Evolutionary conservation across 805 yeast species (phyloP).

Genomic region (Brettanomyces bruxellensis): DNA sequence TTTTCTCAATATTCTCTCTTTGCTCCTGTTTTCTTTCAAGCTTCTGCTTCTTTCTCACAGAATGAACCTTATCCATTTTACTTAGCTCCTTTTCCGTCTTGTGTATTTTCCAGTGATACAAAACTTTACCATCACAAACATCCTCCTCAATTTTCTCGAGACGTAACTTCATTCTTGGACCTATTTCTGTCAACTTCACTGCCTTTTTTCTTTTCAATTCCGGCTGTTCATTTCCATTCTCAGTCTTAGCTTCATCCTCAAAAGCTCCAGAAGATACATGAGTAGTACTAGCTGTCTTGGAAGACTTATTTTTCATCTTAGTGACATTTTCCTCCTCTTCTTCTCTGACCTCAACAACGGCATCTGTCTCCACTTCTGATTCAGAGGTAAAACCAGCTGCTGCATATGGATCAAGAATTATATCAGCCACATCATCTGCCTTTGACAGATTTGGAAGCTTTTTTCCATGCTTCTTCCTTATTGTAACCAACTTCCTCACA

Average conservation of each 20-base stretch:
- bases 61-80: constrained; percentile 60
- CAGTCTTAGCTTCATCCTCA: constrained; percentile 9
- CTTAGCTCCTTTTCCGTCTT: constrained; percentile 56
- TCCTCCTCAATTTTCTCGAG: constrained; percentile 89
- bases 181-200: constrained; percentile 83
- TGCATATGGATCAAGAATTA: constrained; percentile 75
- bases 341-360: constrained; percentile 52
- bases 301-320: constrained; percentile 14
- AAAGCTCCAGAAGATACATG: background rate
- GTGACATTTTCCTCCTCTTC: constrained; percentile 19
- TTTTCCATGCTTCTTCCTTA: constrained; percentile 52
- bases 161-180: constrained; percentile 76
- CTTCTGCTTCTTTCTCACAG: constrained; percentile 49
- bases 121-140: constrained; percentile 77
- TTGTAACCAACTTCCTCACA: constrained; percentile 59
- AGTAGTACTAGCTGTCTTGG: background rate
- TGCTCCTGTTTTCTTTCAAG: constrained; percentile 70
- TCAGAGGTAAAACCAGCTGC: constrained; percentile 68
- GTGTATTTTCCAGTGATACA: constrained; percentile 65
- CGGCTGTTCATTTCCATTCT: constrained; percentile 10
- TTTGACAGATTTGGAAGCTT: constrained; percentile 60
- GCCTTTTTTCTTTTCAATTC: constrained; percentile 55
- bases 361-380: constrained; percentile 90
- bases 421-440: constrained; percentile 72
- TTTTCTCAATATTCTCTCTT: constrained; percentile 66